Conservation (phyloP, 352 stramenopile species). For the Phytophthora gonapodyides region DNA sequence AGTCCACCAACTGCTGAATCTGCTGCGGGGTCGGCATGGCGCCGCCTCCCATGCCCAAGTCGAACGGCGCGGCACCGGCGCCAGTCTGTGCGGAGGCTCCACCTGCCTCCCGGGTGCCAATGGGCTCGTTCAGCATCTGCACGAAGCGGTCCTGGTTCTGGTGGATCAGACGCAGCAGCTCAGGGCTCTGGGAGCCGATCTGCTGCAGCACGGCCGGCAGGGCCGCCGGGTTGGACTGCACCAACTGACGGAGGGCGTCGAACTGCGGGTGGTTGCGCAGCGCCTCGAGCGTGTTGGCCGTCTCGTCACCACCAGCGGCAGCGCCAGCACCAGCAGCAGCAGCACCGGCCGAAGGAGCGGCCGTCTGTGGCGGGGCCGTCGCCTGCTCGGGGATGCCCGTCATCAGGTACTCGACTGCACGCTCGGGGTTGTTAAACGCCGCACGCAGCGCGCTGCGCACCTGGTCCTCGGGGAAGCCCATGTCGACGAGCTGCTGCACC, state of each 20-base stretch:
- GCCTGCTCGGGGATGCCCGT: slow-evolving; percentile 78
- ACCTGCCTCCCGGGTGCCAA: slow-evolving; percentile 52
- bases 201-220: slow-evolving; percentile 84
- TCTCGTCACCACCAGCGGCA: slow-evolving; percentile 21
- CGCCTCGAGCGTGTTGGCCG: slow-evolving; percentile 64
- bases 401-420: slow-evolving; percentile 90
- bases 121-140: slow-evolving; percentile 88
- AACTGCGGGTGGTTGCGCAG: slow-evolving; percentile 88
- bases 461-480: slow-evolving; percentile 90
- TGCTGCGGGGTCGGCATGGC: slow-evolving; percentile 81
- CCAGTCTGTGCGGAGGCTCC: slow-evolving; percentile 27
- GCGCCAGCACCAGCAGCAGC: slow-evolving; percentile 20
- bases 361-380: slow-evolving; percentile 32
- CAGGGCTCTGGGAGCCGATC: slow-evolving; percentile 83
- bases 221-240: slow-evolving; percentile 84
- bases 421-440: slow-evolving; percentile 88
- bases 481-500: slow-evolving; percentile 81
- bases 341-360: slow-evolving; percentile 26
- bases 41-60: slow-evolving; percentile 49
- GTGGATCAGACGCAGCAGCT: slow-evolving; percentile 85
- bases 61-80: slow-evolving; percentile 50
- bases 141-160: slow-evolving; percentile 89
- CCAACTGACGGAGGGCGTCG: slow-evolving; percentile 75
- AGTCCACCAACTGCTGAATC: slow-evolving; percentile 84
- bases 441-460: slow-evolving; percentile 74